A percentile compares a stretch with the other conserved stretches of the same genome.
These are phyloP conservation scores for Bryoerythrophyllum caledonicum DNA, from an alignment of 225 moss, liverwort and hornwort genomes.

Conservation along the genomic window DNA sequence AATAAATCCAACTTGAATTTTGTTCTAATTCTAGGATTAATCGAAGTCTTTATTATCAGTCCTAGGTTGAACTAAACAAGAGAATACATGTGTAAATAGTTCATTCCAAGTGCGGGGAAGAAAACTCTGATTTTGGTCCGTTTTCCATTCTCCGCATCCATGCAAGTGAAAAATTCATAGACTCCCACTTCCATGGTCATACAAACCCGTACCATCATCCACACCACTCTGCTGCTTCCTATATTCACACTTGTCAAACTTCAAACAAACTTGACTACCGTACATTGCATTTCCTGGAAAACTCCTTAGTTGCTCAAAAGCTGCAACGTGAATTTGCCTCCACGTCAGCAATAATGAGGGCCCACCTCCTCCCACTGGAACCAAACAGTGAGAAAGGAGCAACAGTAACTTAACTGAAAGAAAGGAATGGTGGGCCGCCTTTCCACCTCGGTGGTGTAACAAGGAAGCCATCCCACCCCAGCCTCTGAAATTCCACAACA, in stretches of 20 bases:
- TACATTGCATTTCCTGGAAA: neutral
- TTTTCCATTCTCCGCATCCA: neutral
- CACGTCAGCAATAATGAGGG: neutral
- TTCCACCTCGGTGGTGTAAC: slow-evolving; percentile 18
- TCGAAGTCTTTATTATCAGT: too few species aligned
- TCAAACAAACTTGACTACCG: neutral
- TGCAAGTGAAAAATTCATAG: neutral
- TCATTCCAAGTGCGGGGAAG: neutral
- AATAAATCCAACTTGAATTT: too few species aligned
- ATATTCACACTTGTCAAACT: neutral
- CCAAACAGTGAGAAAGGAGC: neutral
- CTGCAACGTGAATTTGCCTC: neutral
- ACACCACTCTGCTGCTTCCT: neutral
- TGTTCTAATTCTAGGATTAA: too few species aligned
- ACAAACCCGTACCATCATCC: neutral
- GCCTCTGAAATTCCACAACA: slow-evolving; percentile 22
- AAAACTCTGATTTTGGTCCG: neutral
- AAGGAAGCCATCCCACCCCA: slow-evolving; percentile 35
- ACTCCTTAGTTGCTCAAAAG: neutral
- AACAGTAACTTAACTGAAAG: neutral
- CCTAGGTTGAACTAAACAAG: too few species aligned
- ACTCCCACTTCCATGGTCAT: neutral
- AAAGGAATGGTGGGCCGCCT: slow-evolving; percentile 18
- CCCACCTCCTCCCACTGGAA: neutral
- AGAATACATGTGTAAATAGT: too few species aligned